These are phyloP conservation scores for Diutina mesorugosa DNA, from an alignment of 1,139 yeast species.

Conservation along the genomic window DNA sequence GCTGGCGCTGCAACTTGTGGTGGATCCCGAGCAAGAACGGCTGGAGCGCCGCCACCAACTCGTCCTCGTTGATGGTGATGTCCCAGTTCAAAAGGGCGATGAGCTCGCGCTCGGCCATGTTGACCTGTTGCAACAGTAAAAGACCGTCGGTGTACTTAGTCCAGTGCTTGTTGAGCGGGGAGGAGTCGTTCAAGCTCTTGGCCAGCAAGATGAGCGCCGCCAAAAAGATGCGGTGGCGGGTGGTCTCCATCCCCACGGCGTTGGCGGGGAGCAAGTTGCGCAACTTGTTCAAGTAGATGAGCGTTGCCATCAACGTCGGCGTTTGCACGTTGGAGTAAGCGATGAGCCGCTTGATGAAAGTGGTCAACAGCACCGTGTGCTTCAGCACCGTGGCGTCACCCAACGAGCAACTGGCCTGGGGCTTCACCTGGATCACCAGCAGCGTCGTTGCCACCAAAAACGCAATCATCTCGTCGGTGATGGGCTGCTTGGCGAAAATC, in stretches of 20 bases:
- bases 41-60: slow-evolving; percentile 53
- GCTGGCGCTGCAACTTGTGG: not conserved
- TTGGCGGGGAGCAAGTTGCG: slow-evolving; percentile 71
- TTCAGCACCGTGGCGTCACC: slow-evolving; percentile 10
- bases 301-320: slow-evolving; percentile 85
- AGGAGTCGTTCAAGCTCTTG: slow-evolving; percentile 81
- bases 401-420: slow-evolving; percentile 5
- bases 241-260: slow-evolving; percentile 87
- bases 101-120: slow-evolving; percentile 83
- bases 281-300: slow-evolving; percentile 69
- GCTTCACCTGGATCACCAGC: slow-evolving; percentile 56
- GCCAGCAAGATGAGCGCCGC: slow-evolving; percentile 85
- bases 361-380: slow-evolving; percentile 27
- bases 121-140: slow-evolving; percentile 64
- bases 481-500: slow-evolving; percentile 66
- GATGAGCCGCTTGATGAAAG: slow-evolving; percentile 62
- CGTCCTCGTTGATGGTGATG: slow-evolving; percentile 53
- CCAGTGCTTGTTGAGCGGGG: slow-evolving; percentile 96
- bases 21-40: slow-evolving; percentile 72
- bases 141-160: slow-evolving; percentile 80
- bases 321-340: slow-evolving; percentile 84
- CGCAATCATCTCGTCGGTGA: slow-evolving; percentile 64
- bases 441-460: slow-evolving; percentile 71
- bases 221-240: slow-evolving; percentile 83
- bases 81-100: slow-evolving; percentile 79